These are phyloP conservation scores for Globisporangium abappressorium DNA, from an alignment of 352 stramenopile genomes.

Conservation along the genomic window DNA sequence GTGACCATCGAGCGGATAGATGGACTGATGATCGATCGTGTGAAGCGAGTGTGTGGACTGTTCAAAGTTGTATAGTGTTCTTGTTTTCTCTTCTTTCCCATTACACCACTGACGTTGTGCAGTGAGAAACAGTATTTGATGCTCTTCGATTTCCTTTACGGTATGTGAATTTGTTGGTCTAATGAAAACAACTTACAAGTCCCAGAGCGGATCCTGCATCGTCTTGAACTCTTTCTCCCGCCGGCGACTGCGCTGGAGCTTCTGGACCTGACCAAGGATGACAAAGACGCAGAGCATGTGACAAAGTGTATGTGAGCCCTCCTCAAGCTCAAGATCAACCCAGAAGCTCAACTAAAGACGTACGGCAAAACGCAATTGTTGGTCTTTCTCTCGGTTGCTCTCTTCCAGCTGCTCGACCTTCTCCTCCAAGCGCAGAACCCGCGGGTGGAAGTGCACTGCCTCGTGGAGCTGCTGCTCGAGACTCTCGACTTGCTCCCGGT, in stretches of 20 bases:
- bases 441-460: conserved; percentile 43
- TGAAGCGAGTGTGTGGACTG: neutral
- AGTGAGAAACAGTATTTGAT: neutral
- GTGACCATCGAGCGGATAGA: neutral
- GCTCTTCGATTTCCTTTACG: neutral
- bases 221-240: conserved; percentile 64
- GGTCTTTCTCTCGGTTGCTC: conserved; percentile 41
- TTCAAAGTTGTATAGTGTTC: neutral
- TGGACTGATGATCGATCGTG: neutral
- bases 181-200: conserved; percentile 21
- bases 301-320: neutral
- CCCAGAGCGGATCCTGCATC: conserved; percentile 71
- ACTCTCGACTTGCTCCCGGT: conserved; percentile 36
- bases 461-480: conserved; percentile 49
- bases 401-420: conserved; percentile 42
- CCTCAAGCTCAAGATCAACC: neutral
- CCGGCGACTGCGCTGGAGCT: conserved; percentile 68
- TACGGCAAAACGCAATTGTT: conserved; percentile 67
- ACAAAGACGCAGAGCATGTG: neutral
- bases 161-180: neutral
- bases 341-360: neutral
- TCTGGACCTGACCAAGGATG: conserved; percentile 41
- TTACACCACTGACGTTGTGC: neutral
- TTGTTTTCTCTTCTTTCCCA: neutral
- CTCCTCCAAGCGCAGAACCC: conserved; percentile 36